Evolutionary conservation across 73 alveolate genomes (phyloP).

Genomic region (Paramecium sonneborni): DNA sequence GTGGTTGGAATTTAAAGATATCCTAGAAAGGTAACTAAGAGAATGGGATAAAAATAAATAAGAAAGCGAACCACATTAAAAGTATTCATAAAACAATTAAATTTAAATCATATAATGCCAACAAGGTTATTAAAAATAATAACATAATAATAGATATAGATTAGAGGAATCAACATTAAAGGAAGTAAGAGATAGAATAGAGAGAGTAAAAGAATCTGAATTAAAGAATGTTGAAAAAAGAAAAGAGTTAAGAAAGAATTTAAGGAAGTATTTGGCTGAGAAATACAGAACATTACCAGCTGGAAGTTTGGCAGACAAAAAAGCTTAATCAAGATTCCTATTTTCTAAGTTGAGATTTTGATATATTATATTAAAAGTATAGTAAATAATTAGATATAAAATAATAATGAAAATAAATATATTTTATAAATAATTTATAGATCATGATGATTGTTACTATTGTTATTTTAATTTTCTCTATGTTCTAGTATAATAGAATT

Average conservation of each 20-base stretch:
- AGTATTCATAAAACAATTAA: conserved; percentile 84
- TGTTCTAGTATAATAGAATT: conserved; percentile 77
- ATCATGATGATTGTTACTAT: background rate
- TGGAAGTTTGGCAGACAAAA: conserved; percentile 46
- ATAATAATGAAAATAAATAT: background rate
- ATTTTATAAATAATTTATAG: background rate
- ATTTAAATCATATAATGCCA: conserved; percentile 89
- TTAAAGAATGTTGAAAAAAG: conserved; percentile 32
- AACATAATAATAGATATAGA: background rate
- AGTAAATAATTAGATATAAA: background rate
- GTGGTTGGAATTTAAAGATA: conserved; percentile 85
- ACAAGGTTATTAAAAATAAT: conserved; percentile 71
- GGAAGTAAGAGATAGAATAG: conserved; percentile 61
- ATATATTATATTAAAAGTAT: background rate
- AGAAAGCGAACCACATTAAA: conserved; percentile 83
- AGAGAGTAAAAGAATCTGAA: conserved; percentile 47
- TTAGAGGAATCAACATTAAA: conserved; percentile 43
- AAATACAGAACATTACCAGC: conserved; percentile 62
- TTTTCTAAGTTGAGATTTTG: conserved; percentile 67
- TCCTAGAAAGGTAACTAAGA: conserved; percentile 82
- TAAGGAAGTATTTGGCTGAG: conserved; percentile 53
- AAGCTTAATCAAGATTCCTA: conserved; percentile 61
- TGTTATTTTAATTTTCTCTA: conserved; percentile 13
- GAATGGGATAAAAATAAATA: conserved; percentile 86
- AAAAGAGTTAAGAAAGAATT: conserved; percentile 52